These are phyloP conservation scores for Coniochaeta ligniaria DNA, from an alignment of 2,329 filamentous ascomycete genomes.

Conservation along the genomic window DNA sequence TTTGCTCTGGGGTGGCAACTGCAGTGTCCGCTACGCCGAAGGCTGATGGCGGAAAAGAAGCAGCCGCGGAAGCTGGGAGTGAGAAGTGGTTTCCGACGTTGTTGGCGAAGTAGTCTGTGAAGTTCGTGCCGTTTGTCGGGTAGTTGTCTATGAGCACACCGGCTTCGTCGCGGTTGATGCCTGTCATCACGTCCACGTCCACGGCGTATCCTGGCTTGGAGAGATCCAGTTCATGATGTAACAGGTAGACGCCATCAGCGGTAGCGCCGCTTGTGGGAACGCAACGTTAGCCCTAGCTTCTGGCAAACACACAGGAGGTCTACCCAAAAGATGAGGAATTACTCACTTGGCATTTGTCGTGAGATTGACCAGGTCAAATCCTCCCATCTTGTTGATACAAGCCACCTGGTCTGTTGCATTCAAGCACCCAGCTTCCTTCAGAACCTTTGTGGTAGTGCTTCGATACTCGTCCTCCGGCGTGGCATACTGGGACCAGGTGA, in stretches of 20 bases:
- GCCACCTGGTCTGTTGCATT: slow-evolving; percentile 13
- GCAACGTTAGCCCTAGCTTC: background rate
- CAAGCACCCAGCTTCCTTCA: slow-evolving; percentile 16
- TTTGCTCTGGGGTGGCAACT: slow-evolving; percentile 7
- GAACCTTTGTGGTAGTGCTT: slow-evolving; percentile 12
- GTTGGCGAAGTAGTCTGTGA: slow-evolving; percentile 12
- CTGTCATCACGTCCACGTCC: slow-evolving; percentile 25
- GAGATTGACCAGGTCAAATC: slow-evolving; percentile 20
- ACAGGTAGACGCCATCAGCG: slow-evolving; percentile 22
- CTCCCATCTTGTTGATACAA: slow-evolving; percentile 18
- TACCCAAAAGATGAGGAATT: background rate
- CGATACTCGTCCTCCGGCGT: slow-evolving; percentile 13
- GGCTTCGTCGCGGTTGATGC: slow-evolving; percentile 25
- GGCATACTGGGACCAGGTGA: slow-evolving; percentile 13
- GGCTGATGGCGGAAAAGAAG: slow-evolving; percentile 9
- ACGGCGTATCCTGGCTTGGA: slow-evolving; percentile 14
- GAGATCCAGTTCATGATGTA: slow-evolving; percentile 17
- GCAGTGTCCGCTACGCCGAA: slow-evolving; percentile 8
- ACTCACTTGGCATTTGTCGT: slow-evolving; percentile 18
- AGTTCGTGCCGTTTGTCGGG: slow-evolving; percentile 10
- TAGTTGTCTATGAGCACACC: slow-evolving; percentile 16
- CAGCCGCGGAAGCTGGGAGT: slow-evolving; percentile 7
- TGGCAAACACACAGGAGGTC: too few relatives aligned
- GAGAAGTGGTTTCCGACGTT: slow-evolving; percentile 10
- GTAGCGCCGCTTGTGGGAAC: slow-evolving; percentile 12